Percentiles rank a stretch among this genome's conserved stretches.
Evolutionary conservation across 1,284 basidiomycete genomes (phyloP).

Genomic region (Ceratobasidium sp.): DNA sequence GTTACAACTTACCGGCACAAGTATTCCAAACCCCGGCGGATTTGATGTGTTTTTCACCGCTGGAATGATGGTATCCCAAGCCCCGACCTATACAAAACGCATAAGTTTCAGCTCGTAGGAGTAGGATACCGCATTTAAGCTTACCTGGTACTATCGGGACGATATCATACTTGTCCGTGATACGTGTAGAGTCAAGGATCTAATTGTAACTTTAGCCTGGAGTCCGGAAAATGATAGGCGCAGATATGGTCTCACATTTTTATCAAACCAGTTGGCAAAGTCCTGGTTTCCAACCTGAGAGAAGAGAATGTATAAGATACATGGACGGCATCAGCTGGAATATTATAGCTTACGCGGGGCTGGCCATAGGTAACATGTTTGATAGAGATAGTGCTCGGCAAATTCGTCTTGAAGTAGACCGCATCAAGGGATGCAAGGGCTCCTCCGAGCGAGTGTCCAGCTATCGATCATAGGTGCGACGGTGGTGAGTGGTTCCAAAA

Average conservation of each 20-base stretch:
- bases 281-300: constrained; percentile 71
- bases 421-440: constrained; percentile 69
- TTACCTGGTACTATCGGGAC: constrained; percentile 67
- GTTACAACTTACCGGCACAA: constrained; percentile 61
- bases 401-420: constrained; percentile 64
- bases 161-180: constrained; percentile 66
- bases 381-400: constrained; percentile 60
- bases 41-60: constrained; percentile 72
- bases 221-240: background rate
- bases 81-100: constrained; percentile 55
- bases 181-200: constrained; percentile 60
- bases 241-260: constrained; percentile 51
- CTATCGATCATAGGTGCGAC: background rate
- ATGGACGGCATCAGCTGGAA: too few species aligned
- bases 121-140: background rate
- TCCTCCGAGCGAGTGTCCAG: constrained; percentile 62
- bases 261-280: constrained; percentile 72
- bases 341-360: constrained; percentile 64
- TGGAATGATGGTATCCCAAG: constrained; percentile 69
- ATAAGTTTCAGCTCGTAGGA: background rate
- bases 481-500: background rate
- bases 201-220: background rate
- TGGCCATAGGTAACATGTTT: constrained; percentile 67
- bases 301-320: background rate
- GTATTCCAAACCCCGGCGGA: constrained; percentile 64